Conservation (phyloP, 129 eudicot species). For the Centaurea solstitialis region DNA sequence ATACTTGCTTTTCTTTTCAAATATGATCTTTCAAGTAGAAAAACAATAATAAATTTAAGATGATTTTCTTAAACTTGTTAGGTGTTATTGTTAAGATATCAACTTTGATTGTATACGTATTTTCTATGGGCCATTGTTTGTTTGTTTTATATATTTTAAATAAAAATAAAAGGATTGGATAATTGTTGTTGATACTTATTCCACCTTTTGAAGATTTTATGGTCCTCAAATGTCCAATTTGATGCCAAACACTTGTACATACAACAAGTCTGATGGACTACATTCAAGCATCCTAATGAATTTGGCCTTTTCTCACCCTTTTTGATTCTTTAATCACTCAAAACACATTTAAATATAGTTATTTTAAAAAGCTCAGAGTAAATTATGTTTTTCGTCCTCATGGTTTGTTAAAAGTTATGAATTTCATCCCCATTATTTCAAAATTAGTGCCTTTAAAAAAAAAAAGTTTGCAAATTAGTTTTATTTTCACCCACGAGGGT, state of each 20-base stretch:
- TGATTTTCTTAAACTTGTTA: neutral
- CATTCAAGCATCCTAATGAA: constrained; percentile 1
- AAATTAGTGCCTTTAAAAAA: too few species aligned
- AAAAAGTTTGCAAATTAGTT: too few species aligned
- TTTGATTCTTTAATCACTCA: neutral
- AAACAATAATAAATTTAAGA: too few species aligned
- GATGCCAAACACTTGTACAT: neutral
- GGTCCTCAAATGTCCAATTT: constrained; percentile 1
- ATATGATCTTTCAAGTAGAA: neutral
- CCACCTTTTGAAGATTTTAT: neutral
- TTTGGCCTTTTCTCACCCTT: neutral
- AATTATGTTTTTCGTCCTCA: too few species aligned
- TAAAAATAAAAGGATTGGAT: neutral
- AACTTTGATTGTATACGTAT: neutral
- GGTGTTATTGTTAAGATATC: neutral
- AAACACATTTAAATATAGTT: neutral
- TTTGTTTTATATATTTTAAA: neutral
- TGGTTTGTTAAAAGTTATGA: too few species aligned
- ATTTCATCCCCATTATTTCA: too few species aligned
- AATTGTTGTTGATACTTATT: neutral
- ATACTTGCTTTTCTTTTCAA: too few species aligned
- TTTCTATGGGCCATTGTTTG: neutral
- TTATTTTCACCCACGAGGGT: too few species aligned
- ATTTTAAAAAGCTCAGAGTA: neutral
- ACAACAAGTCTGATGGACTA: neutral